phyloP scores from a whole-genome alignment of 305 asterid species.

The Fraxinus sp. region DNA sequence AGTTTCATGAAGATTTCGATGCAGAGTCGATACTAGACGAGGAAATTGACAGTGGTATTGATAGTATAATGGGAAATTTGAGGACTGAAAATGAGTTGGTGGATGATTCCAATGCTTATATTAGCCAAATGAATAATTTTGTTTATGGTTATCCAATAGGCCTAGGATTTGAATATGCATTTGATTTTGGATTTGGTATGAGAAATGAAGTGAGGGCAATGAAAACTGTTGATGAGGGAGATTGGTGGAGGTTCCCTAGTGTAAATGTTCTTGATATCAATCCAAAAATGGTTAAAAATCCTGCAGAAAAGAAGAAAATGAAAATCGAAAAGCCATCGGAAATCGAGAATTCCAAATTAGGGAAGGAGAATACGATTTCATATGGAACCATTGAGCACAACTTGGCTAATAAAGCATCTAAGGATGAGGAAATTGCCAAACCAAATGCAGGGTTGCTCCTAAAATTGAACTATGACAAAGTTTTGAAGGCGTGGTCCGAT shows the following conservation, averaged over 20 bases:
- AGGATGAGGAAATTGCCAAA: constrained; percentile 29
- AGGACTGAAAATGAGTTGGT: constrained; percentile 23
- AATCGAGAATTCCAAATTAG: constrained; percentile 15
- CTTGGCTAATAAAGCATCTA: constrained; percentile 1
- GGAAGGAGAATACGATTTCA: background rate
- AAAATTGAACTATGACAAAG: constrained; percentile 57
- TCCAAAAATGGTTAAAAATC: constrained; percentile 35
- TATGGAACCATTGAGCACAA: background rate
- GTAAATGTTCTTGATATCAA: constrained; percentile 56
- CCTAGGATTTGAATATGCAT: constrained; percentile 35
- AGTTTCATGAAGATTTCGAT: constrained; percentile 54
- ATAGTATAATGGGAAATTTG: constrained; percentile 71
- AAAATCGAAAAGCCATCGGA: constrained; percentile 42
- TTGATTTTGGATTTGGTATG: constrained; percentile 46
- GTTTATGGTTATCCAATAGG: constrained; percentile 84
- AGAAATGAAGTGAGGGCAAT: constrained; percentile 49
- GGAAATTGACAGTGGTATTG: constrained; percentile 80
- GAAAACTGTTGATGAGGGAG: constrained; percentile 46
- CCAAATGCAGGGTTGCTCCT: constrained; percentile 40
- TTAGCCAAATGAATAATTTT: constrained; percentile 12
- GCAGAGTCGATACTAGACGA: constrained; percentile 86
- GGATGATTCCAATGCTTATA: constrained; percentile 17
- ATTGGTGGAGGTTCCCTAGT: constrained; percentile 70
- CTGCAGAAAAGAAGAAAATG: constrained; percentile 42
- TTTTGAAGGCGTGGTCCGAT: constrained; percentile 70